Conservation (phyloP, 116 monocot species). For the Posidonia oceanica region DNA sequence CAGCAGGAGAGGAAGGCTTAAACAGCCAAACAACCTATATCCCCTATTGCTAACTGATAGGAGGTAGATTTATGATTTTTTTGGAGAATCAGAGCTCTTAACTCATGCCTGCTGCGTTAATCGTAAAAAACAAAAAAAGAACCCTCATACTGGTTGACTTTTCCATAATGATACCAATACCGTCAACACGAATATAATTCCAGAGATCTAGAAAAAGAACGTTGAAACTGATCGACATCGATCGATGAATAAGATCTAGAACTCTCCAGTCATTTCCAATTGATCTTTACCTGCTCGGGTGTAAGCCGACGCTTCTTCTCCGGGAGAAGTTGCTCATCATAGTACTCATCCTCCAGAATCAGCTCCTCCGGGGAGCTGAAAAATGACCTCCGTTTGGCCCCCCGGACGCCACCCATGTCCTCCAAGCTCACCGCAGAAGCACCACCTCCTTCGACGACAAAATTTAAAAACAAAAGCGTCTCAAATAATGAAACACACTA, state of each 20-base stretch:
- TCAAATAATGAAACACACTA: not conserved
- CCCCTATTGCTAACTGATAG: too few species aligned
- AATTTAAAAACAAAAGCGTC: not conserved
- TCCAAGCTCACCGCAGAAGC: conserved; percentile 21
- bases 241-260: not conserved
- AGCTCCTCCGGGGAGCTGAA: conserved; percentile 45
- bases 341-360: conserved; percentile 43
- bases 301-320: conserved; percentile 93
- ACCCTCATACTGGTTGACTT: too few species aligned
- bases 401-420: conserved; percentile 14
- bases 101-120: too few species aligned
- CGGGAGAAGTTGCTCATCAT: conserved; percentile 66
- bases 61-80: too few species aligned
- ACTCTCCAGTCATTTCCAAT: not conserved
- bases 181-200: too few species aligned
- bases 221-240: too few species aligned
- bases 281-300: conserved; percentile 49
- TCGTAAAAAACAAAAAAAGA: too few species aligned
- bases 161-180: too few species aligned
- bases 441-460: conserved; percentile 22
- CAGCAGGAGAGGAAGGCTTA: too few species aligned
- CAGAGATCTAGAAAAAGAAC: too few species aligned
- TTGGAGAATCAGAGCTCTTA: too few species aligned
- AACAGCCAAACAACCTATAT: too few species aligned
- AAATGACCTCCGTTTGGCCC: conserved; percentile 39